phyloP scores from a whole-genome alignment of 768 basidiomycete species.

The Lentinula raphanica region DNA sequence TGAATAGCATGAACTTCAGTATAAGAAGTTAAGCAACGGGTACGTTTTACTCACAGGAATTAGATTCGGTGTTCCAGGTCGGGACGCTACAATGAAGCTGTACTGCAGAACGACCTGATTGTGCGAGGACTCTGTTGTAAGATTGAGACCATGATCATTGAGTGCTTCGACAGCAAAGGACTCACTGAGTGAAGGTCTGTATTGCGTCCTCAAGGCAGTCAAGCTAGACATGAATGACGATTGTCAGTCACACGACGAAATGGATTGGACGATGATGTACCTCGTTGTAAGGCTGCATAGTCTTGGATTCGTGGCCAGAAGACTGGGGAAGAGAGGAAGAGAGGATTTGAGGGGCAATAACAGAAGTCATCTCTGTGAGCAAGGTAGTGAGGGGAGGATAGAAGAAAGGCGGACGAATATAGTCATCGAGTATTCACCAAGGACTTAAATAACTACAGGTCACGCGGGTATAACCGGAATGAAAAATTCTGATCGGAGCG shows the following conservation, averaged over 20 bases:
- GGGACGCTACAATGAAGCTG: conserved; percentile 63
- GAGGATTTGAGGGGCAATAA: conserved; percentile 3
- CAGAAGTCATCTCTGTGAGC: not conserved
- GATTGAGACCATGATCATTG: not conserved
- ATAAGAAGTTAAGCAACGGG: conserved; percentile 1
- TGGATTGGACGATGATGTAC: conserved; percentile 17
- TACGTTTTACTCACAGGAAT: conserved; percentile 43
- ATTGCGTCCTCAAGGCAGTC: conserved; percentile 53
- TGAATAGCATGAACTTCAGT: not conserved
- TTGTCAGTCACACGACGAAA: conserved; percentile 7
- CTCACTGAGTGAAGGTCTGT: conserved; percentile 57
- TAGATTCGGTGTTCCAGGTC: conserved; percentile 55
- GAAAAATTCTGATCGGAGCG: conserved; percentile 1
- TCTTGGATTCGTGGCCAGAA: conserved; percentile 14
- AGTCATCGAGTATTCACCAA: not conserved
- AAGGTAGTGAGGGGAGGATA: not conserved
- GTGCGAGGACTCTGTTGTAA: conserved; percentile 40
- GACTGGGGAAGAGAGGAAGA: not conserved
- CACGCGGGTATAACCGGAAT: conserved; percentile 10
- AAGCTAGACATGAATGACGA: conserved; percentile 29
- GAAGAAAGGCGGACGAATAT: not conserved
- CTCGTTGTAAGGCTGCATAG: conserved; percentile 24
- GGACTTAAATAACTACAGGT: not conserved
- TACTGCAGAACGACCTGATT: conserved; percentile 42
- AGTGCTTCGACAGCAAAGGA: not conserved